These are phyloP conservation scores for Trichosanthes cucumerina DNA, from an alignment of 306 rosid genomes.

Conservation along the genomic window DNA sequence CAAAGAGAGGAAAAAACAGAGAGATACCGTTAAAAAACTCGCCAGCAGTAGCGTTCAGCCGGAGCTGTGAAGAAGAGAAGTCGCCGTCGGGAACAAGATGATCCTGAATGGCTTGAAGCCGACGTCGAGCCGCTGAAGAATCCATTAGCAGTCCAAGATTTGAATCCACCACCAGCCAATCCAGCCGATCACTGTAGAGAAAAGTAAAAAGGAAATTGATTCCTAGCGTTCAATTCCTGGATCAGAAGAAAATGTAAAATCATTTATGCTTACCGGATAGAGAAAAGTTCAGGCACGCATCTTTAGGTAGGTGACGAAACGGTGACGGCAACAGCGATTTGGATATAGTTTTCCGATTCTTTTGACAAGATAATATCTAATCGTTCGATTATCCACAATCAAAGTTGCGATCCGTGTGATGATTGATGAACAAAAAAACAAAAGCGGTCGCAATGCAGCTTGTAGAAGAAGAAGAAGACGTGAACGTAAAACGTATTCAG, in stretches of 20 bases:
- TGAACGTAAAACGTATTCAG: neutral
- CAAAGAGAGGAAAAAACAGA: neutral
- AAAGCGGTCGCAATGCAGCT: neutral
- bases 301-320: constrained; percentile 4
- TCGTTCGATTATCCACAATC: neutral
- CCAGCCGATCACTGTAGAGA: neutral
- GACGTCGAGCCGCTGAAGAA: constrained; percentile 56
- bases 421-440: neutral
- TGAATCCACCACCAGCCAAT: neutral
- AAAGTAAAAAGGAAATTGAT: neutral
- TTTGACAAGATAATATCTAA: neutral
- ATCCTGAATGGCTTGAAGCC: constrained; percentile 44
- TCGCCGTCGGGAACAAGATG: constrained; percentile 47
- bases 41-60: constrained; percentile 47
- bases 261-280: neutral
- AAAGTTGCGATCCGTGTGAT: neutral
- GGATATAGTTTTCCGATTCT: neutral
- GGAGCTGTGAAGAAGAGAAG: constrained; percentile 40
- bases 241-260: neutral
- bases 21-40: constrained; percentile 56
- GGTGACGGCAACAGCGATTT: neutral
- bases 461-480: neutral
- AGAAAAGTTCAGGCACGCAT: neutral
- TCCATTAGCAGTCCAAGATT: constrained; percentile 34
- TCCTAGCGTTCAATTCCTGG: neutral